phyloP scores from a whole-genome alignment of 1,139 yeast genomes.

The Hyphopichia wangnamkhiaoensis region DNA sequence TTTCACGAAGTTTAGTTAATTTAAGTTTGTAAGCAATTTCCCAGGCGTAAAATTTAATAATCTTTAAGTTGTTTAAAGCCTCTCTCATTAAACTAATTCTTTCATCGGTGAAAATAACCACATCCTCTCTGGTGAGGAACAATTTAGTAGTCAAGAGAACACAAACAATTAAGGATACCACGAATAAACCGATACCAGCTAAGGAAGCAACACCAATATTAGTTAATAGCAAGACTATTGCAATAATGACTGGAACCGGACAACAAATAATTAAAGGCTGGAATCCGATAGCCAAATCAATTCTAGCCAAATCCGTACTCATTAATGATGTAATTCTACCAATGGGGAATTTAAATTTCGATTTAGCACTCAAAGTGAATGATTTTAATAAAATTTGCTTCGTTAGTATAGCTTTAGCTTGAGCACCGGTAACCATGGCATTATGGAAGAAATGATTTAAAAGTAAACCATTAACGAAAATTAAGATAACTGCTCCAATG shows the following conservation, averaged over 20 bases:
- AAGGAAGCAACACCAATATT: conserved; percentile 44
- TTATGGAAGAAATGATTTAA: conserved; percentile 46
- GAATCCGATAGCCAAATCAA: conserved; percentile 49
- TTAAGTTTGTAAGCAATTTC: conserved; percentile 44
- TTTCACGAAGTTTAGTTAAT: conserved; percentile 35
- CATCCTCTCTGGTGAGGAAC: conserved; percentile 38
- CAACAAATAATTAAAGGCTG: conserved; percentile 47
- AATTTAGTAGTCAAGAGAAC: conserved; percentile 37
- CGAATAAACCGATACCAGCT: conserved; percentile 45
- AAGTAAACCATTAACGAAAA: conserved; percentile 42
- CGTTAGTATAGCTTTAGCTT: conserved; percentile 41
- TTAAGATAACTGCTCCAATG: conserved; percentile 39
- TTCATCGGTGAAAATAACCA: conserved; percentile 43
- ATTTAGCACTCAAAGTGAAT: conserved; percentile 35
- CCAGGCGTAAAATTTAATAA: conserved; percentile 52
- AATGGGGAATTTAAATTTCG: conserved; percentile 37
- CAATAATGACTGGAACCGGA: conserved; percentile 46
- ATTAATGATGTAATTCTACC: conserved; percentile 46
- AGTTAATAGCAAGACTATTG: conserved; percentile 35
- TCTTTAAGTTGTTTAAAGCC: conserved; percentile 41
- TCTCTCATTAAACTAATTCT: conserved; percentile 49
- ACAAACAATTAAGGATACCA: conserved; percentile 41
- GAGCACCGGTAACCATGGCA: conserved; percentile 52
- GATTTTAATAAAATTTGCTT: conserved; percentile 41
- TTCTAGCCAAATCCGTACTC: conserved; percentile 48